Evolutionary conservation across 1,284 basidiomycete species (phyloP).

Genomic region (Moniliella sp.): DNA sequence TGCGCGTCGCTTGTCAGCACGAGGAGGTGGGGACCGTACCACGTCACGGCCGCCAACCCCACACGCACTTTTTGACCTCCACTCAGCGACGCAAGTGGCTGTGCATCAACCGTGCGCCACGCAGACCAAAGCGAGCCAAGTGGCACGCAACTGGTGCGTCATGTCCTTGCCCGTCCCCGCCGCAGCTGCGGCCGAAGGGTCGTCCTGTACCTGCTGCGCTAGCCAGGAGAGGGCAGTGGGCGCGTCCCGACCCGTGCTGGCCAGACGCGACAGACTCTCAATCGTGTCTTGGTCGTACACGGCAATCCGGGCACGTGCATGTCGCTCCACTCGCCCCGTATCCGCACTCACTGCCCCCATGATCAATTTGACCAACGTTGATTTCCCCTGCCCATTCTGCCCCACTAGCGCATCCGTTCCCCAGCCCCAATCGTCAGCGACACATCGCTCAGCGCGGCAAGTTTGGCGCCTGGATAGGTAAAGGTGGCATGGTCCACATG

Average conservation of each 20-base stretch:
- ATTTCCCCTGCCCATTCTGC: slow-evolving; percentile 25
- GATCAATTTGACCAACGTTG: slow-evolving; percentile 37
- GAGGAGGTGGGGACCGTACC: slow-evolving; percentile 12
- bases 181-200: no score
- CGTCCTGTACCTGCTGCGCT: no score
- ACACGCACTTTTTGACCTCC: slow-evolving; percentile 43
- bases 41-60: slow-evolving; percentile 15
- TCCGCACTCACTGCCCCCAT: slow-evolving; percentile 40
- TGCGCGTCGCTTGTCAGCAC: slow-evolving; percentile 35
- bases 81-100: slow-evolving; percentile 7
- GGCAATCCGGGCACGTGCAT: slow-evolving; percentile 43
- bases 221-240: no score
- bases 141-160: no score
- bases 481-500: slow-evolving; percentile 41
- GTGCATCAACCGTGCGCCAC: slow-evolving; percentile 13
- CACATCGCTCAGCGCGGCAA: slow-evolving; percentile 40
- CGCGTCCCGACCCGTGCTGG: neutral
- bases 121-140: slow-evolving; percentile 37
- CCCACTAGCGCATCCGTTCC: slow-evolving; percentile 46
- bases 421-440: slow-evolving; percentile 43
- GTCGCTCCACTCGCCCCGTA: slow-evolving; percentile 42
- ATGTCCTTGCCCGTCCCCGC: no score
- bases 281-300: slow-evolving; percentile 37
- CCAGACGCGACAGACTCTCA: slow-evolving; percentile 7
- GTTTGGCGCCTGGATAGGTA: slow-evolving; percentile 33